These are phyloP conservation scores for Oryza rufipogon DNA, from an alignment of 176 grass and related monocot genomes.

Conservation along the genomic window DNA sequence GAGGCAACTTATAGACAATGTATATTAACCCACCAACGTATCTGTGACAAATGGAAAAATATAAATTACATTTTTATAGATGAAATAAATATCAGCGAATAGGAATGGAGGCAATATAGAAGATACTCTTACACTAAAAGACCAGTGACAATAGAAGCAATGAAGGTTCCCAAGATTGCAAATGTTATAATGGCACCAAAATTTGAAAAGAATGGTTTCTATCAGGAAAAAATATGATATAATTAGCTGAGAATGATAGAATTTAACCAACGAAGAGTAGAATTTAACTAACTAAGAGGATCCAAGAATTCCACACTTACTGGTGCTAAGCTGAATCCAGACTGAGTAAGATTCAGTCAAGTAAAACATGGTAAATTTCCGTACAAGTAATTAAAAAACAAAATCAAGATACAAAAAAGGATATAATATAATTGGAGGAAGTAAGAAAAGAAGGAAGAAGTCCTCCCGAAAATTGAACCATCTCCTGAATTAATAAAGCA, in stretches of 20 bases:
- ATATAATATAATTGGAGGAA: slow-evolving; percentile 99
- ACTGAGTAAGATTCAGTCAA: slow-evolving; percentile 81
- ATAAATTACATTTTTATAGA: slow-evolving; percentile 20
- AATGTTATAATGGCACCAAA: slow-evolving; percentile 96
- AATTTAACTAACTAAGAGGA: not conserved
- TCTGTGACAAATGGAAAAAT: slow-evolving; percentile 45
- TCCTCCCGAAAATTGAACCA: slow-evolving; percentile 98
- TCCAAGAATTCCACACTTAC: slow-evolving; percentile 57
- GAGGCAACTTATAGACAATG: slow-evolving; percentile 77
- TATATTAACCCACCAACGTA: slow-evolving; percentile 82
- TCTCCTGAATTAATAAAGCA: slow-evolving; percentile 57
- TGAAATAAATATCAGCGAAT: slow-evolving; percentile 24
- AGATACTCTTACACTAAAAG: slow-evolving; percentile 78
- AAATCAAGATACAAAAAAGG: slow-evolving; percentile 47
- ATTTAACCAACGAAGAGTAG: not conserved
- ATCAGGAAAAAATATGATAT: slow-evolving; percentile 26
- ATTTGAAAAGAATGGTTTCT: slow-evolving; percentile 98
- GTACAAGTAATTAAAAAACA: slow-evolving; percentile 33
- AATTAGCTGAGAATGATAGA: slow-evolving; percentile 12
- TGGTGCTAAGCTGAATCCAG: slow-evolving; percentile 83
- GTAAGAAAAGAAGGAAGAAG: slow-evolving; percentile 92
- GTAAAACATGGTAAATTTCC: slow-evolving; percentile 50
- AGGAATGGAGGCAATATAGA: slow-evolving; percentile 5
- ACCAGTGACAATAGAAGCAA: slow-evolving; percentile 81
- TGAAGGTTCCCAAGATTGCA: slow-evolving; percentile 89